Evolutionary conservation across 2,329 filamentous ascomycete species (phyloP).

Genomic region (Fusarium begoniae): DNA sequence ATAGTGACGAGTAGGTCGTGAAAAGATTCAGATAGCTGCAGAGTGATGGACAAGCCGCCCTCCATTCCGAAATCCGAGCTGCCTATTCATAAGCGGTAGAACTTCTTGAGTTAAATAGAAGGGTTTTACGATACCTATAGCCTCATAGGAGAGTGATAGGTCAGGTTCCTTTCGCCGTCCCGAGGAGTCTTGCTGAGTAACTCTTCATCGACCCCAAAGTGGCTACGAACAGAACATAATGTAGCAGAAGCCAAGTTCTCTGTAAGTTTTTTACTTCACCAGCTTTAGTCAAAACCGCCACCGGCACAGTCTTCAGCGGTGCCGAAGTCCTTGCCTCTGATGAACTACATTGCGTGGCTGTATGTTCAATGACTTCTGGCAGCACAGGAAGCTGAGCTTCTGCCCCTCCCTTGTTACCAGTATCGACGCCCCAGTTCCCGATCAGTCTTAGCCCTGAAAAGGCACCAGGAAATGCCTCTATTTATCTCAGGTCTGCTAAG

Average conservation of each 20-base stretch:
- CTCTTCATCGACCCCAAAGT: not conserved
- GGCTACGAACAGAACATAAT: accelerated
- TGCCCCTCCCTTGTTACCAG: not conserved
- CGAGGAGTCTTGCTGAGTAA: not conserved
- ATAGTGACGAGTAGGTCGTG: accelerated
- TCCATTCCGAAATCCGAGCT: accelerated
- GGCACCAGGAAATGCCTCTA: too few species aligned
- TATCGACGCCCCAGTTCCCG: not conserved
- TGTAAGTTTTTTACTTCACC: not conserved
- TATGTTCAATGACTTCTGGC: too few species aligned
- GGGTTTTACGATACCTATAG: not conserved
- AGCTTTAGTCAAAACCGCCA: accelerated
- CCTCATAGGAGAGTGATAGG: not conserved
- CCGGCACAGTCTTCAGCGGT: too few species aligned
- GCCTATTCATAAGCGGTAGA: accelerated
- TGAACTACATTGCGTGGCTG: too few species aligned
- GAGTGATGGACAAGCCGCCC: not conserved
- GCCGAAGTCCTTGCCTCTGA: not conserved
- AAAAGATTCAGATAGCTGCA: not conserved
- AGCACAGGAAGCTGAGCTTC: not conserved
- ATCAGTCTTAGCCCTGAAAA: too few species aligned
- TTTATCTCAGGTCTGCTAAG: accelerated
- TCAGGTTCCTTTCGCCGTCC: not conserved
- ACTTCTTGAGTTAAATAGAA: accelerated
- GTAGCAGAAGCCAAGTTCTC: not conserved